Conservation (phyloP, 2,329 filamentous ascomycete species). For the Xylariomycetidae sp. region DNA sequence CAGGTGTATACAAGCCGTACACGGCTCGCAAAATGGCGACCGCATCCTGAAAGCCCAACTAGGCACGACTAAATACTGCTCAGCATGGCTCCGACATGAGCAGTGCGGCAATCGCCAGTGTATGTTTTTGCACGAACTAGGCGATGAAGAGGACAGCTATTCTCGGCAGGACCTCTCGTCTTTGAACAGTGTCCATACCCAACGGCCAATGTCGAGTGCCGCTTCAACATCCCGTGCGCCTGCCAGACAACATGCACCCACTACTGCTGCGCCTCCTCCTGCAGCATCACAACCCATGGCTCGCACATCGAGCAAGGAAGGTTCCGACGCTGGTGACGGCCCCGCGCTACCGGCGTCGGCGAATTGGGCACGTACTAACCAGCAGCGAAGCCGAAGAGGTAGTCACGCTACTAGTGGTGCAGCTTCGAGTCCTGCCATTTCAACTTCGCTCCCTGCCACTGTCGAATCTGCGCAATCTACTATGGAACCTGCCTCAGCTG, state of each 20-base stretch:
- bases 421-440: constrained; percentile 76
- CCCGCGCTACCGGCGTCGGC: constrained; percentile 91
- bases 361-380: constrained; percentile 78
- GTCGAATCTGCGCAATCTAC: constrained; percentile 45
- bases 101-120: constrained; percentile 93
- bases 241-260: constrained; percentile 46
- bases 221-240: constrained; percentile 49
- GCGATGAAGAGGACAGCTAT: constrained; percentile 97
- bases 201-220: constrained; percentile 56
- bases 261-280: constrained; percentile 30
- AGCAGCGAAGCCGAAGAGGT: constrained; percentile 61
- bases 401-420: constrained; percentile 80
- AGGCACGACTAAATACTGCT: constrained; percentile 98
- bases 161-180: constrained; percentile 91
- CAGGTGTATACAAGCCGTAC: constrained; percentile 84
- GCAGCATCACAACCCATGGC: constrained; percentile 60
- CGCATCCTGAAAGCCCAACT: constrained; percentile 71
- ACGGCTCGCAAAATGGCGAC: constrained; percentile 89
- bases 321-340: constrained; percentile 68
- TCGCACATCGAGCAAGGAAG: constrained; percentile 74
- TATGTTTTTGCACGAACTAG: constrained; percentile 96
- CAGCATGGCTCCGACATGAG: constrained; percentile 90
- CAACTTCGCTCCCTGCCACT: constrained; percentile 50
- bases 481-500: constrained; percentile 29
- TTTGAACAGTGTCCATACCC: constrained; percentile 84